These are phyloP conservation scores for Naganishia vaughanmartiniae DNA, from an alignment of 768 basidiomycete species.

Conservation along the genomic window DNA sequence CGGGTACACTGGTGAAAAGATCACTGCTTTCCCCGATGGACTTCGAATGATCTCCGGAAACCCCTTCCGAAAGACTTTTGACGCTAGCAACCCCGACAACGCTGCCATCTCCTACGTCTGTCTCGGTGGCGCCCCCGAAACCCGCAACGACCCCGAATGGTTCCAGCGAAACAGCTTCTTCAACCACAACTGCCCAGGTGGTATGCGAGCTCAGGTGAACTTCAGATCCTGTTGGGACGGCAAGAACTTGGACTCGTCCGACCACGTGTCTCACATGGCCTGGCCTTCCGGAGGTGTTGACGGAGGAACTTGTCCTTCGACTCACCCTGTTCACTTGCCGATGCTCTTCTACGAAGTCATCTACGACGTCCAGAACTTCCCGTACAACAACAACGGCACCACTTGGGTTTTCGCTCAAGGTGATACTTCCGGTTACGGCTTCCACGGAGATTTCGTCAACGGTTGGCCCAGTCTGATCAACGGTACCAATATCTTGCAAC, in stretches of 20 bases:
- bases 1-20: conserved; percentile 45
- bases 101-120: conserved; percentile 52
- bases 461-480: conserved; percentile 48
- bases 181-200: conserved; percentile 51
- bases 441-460: conserved; percentile 51
- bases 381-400: conserved; percentile 46
- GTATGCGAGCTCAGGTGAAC: conserved; percentile 53
- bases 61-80: conserved; percentile 49
- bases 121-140: conserved; percentile 37
- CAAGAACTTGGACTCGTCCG: conserved; percentile 48
- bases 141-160: conserved; percentile 41
- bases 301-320: conserved; percentile 47
- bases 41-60: conserved; percentile 53
- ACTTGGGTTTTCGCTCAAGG: conserved; percentile 50
- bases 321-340: conserved; percentile 44
- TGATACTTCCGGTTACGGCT: conserved; percentile 49
- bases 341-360: conserved; percentile 53
- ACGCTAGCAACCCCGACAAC: conserved; percentile 40
- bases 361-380: conserved; percentile 49
- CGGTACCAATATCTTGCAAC: conserved; percentile 50
- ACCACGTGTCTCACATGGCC: conserved; percentile 53
- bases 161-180: conserved; percentile 51
- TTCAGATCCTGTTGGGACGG: conserved; percentile 55
- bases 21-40: conserved; percentile 52
- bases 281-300: conserved; percentile 49